A percentile compares a stretch with the other conserved stretches of the same genome.
phyloP scores from a whole-genome alignment of 202 grass and related monocot species.

The Zizania palustris region DNA sequence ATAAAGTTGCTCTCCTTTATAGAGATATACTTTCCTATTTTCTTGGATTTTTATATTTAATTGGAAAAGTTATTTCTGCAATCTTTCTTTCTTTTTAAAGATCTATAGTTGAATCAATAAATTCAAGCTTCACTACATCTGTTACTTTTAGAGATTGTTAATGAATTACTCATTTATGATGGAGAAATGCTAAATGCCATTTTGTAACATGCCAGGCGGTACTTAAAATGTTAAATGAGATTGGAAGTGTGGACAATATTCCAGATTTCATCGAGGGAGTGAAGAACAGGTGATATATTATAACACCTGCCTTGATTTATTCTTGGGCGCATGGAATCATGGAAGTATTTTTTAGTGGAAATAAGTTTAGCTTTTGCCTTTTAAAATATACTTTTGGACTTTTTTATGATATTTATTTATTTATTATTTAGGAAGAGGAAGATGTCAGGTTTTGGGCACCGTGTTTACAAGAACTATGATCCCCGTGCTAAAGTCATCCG shows the following conservation, averaged over 20 bases:
- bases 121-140: not conserved
- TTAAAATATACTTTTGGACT: not conserved
- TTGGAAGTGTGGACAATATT: constrained; percentile 86
- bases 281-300: constrained; percentile 73
- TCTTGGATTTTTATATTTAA: not conserved
- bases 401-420: constrained; percentile 30
- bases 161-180: not conserved
- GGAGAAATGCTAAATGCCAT: constrained; percentile 31
- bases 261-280: constrained; percentile 94
- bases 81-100: not conserved
- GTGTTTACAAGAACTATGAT: constrained; percentile 98
- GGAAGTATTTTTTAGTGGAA: not conserved
- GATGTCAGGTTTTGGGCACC: constrained; percentile 94
- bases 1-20: not conserved
- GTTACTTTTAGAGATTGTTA: constrained; percentile 8
- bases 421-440: constrained; percentile 76
- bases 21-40: not conserved
- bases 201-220: constrained; percentile 67
- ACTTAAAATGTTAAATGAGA: constrained; percentile 97
- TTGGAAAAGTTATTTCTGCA: not conserved
- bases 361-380: constrained; percentile 26
- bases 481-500: constrained; percentile 95
- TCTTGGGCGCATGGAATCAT: not conserved
- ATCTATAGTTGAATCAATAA: not conserved
- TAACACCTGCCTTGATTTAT: not conserved